Evolutionary conservation across 371 early-diverging fungal genomes (phyloP).

Genomic region (Coemansia sp.): DNA sequence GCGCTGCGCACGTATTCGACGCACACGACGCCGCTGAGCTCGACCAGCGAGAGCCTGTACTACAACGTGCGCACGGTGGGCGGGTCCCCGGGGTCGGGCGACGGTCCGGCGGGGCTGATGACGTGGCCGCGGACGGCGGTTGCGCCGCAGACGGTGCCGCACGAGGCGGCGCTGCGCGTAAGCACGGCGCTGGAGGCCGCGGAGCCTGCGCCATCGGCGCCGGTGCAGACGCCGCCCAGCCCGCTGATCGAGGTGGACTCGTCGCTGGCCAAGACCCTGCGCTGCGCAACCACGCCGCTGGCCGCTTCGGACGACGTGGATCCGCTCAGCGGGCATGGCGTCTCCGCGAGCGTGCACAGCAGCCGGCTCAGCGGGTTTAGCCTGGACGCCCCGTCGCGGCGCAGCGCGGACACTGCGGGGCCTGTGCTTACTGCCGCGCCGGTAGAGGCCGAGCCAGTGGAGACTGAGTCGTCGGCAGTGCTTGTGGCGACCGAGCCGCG

Average conservation of each 20-base stretch:
- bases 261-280: constrained; percentile 21
- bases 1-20: constrained; percentile 5
- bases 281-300: constrained; percentile 8
- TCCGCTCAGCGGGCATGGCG: background rate
- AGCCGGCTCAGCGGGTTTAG: constrained; percentile 5
- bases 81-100: constrained; percentile 7
- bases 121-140: constrained; percentile 1
- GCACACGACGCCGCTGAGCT: constrained; percentile 28
- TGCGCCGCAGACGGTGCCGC: background rate
- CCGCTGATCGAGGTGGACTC: constrained; percentile 36
- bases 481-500: no score
- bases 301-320: background rate
- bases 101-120: constrained; percentile 2
- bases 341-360: constrained; percentile 1
- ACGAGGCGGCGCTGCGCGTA: background rate
- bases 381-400: constrained; percentile 2
- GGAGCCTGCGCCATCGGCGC: background rate
- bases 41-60: constrained; percentile 32
- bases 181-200: background rate
- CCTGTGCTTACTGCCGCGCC: background rate
- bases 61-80: constrained; percentile 24
- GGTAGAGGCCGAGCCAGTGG: no score
- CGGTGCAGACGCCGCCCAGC: constrained; percentile 28
- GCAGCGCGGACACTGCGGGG: background rate
- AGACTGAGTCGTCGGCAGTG: no score